phyloP scores from a whole-genome alignment of 768 basidiomycete genomes.

The Gloeostereum incarnatum region DNA sequence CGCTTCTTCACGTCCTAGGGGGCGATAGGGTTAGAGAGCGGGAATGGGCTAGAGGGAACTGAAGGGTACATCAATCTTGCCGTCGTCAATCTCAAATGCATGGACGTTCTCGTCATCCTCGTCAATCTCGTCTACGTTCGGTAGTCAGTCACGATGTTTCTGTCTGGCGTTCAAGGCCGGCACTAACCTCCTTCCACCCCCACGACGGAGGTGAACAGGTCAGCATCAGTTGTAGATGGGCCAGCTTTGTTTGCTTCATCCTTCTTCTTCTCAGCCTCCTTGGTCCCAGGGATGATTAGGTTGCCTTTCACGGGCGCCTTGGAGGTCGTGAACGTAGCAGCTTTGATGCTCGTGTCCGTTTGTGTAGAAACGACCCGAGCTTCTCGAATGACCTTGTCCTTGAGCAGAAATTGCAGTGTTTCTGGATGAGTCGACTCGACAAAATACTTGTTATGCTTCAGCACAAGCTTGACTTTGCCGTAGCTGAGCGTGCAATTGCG shows the following conservation, averaged over 20 bases:
- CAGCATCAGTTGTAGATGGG: conserved; percentile 40
- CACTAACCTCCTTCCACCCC: conserved; percentile 79
- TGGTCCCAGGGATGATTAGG: conserved; percentile 82
- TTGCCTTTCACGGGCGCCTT: conserved; percentile 80
- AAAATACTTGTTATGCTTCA: conserved; percentile 97
- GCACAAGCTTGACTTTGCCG: conserved; percentile 95
- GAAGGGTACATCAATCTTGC: conserved; percentile 77
- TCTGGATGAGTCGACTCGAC: conserved; percentile 96
- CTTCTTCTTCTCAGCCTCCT: conserved; percentile 63
- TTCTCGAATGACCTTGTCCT: conserved; percentile 78
- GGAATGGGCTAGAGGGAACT: conserved; percentile 2
- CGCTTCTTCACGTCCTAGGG: conserved; percentile 87
- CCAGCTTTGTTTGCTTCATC: conserved; percentile 30
- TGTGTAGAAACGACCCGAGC: conserved; percentile 68
- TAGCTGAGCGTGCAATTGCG: conserved; percentile 92
- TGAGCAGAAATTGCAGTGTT: conserved; percentile 78
- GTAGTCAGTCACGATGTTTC: conserved; percentile 1
- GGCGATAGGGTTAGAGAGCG: conserved; percentile 3
- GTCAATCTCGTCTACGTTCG: conserved; percentile 76
- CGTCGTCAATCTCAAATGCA: conserved; percentile 91
- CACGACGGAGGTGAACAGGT: conserved; percentile 93
- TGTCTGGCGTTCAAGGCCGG: neutral
- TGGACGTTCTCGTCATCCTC: conserved; percentile 98
- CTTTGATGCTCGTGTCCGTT: conserved; percentile 68
- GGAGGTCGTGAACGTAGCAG: conserved; percentile 66